These are phyloP conservation scores for Metschnikowia lachancei DNA, from an alignment of 805 yeast species.

Conservation along the genomic window DNA sequence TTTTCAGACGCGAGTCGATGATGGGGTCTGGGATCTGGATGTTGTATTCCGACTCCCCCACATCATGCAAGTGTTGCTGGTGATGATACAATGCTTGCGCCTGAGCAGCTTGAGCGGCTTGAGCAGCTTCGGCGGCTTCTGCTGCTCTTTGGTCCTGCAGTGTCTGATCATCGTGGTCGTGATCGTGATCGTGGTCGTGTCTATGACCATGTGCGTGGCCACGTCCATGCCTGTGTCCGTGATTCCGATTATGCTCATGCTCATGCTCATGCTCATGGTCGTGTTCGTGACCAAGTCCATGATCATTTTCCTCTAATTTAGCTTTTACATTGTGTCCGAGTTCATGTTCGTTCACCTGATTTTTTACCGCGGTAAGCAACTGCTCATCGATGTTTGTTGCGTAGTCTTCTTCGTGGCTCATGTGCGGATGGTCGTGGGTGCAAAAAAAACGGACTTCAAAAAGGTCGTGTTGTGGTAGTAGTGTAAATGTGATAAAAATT, in stretches of 20 bases:
- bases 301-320: constrained; percentile 31
- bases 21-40: constrained; percentile 48
- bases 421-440: constrained; percentile 19
- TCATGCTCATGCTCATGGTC: constrained; percentile 1
- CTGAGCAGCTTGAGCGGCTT: constrained; percentile 13
- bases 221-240: constrained; percentile 11
- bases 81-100: constrained; percentile 23
- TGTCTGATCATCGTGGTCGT: constrained; percentile 5
- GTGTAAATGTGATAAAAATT: constrained; percentile 22
- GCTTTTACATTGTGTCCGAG: constrained; percentile 30
- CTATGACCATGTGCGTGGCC: constrained; percentile 8
- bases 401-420: constrained; percentile 29
- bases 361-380: constrained; percentile 37
- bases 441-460: constrained; percentile 11
- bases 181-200: constrained; percentile 11
- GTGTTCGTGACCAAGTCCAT: constrained; percentile 12
- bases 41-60: constrained; percentile 37
- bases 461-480: constrained; percentile 27
- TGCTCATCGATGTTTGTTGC: constrained; percentile 43
- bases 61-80: constrained; percentile 23
- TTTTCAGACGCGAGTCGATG: constrained; percentile 41
- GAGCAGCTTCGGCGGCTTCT: constrained; percentile 12
- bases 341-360: constrained; percentile 21
- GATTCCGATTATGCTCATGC: constrained; percentile 5
- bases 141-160: constrained; percentile 21